phyloP scores from a whole-genome alignment of 129 eudicot species.

The Pittosporum tobira region DNA sequence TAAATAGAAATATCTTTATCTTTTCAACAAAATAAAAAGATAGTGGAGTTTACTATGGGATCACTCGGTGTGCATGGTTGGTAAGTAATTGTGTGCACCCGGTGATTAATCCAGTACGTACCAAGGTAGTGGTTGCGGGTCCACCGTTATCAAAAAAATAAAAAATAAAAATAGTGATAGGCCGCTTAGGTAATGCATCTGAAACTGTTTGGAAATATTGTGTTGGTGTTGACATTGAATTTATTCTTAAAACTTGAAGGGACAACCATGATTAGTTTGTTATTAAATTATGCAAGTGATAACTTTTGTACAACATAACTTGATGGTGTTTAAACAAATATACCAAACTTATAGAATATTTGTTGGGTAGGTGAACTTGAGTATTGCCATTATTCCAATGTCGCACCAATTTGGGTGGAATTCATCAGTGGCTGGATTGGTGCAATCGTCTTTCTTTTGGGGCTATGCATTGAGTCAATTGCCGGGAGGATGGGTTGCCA shows the following conservation, averaged over 20 bases:
- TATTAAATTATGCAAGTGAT: too few species aligned
- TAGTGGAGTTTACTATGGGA: too few species aligned
- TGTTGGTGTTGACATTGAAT: background rate
- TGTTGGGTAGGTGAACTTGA: conserved; percentile 71
- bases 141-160: too few species aligned
- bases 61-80: too few species aligned
- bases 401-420: conserved; percentile 94
- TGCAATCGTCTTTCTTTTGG: conserved; percentile 98
- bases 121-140: background rate
- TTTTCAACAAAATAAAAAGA: too few species aligned
- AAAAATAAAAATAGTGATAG: too few species aligned
- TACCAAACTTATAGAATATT: background rate
- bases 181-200: background rate
- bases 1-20: too few species aligned
- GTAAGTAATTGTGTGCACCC: too few species aligned
- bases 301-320: background rate
- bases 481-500: conserved; percentile 98
- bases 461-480: conserved; percentile 96
- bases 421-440: conserved; percentile 90
- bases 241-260: background rate
- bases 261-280: too few species aligned
- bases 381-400: conserved; percentile 97
- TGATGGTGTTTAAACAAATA: background rate
- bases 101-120: too few species aligned
- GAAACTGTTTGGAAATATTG: background rate